Conservation (phyloP, 495 filamentous ascomycete species). For the Paragyromitra xinjiangensis region DNA sequence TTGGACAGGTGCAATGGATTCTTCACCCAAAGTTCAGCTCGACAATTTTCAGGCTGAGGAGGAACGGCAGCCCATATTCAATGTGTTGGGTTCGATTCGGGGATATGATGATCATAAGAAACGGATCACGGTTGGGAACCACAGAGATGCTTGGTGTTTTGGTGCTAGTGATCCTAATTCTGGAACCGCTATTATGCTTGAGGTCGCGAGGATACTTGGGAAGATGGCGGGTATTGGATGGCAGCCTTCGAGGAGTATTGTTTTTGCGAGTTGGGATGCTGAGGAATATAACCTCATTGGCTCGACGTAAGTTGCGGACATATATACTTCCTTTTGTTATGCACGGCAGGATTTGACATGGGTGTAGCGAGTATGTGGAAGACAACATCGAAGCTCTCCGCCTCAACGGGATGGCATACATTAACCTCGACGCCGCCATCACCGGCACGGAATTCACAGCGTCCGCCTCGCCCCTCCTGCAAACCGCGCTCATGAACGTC, state of each 20-base stretch:
- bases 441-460: constrained; percentile 77
- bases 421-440: constrained; percentile 91
- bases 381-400: constrained; percentile 66
- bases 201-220: constrained; percentile 83
- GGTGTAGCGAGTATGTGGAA: constrained; percentile 80
- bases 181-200: constrained; percentile 89
- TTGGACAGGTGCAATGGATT: constrained; percentile 77
- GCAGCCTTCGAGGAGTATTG: constrained; percentile 90
- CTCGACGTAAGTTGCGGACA: constrained; percentile 67
- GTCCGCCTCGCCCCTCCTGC: constrained; percentile 78
- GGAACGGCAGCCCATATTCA: constrained; percentile 85
- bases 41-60: constrained; percentile 87
- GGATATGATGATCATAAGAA: constrained; percentile 87
- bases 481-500: constrained; percentile 73
- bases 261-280: constrained; percentile 95
- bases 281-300: constrained; percentile 94
- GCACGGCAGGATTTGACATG: constrained; percentile 5
- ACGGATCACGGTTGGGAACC: constrained; percentile 89
- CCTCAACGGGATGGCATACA: constrained; percentile 75
- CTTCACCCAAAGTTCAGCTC: constrained; percentile 81
- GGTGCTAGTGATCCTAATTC: constrained; percentile 86
- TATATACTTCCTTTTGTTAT: neutral
- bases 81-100: constrained; percentile 80
- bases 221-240: constrained; percentile 78
- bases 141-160: constrained; percentile 92